These are phyloP conservation scores for Sisymbrium altissimum DNA, from an alignment of 345 rosid genomes.

Conservation along the genomic window DNA sequence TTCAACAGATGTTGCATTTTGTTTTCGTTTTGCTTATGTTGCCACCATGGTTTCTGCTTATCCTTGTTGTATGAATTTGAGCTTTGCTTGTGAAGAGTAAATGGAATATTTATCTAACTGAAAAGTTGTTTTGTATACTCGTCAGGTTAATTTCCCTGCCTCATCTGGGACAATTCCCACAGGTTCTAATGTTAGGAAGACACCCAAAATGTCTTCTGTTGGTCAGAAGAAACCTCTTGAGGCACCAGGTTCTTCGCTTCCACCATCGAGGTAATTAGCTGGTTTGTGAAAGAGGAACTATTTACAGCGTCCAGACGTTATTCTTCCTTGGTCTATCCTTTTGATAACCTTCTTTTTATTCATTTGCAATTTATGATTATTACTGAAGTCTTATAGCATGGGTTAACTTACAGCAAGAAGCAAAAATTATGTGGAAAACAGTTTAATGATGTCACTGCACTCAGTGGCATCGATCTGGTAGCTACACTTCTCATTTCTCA, in stretches of 20 bases:
- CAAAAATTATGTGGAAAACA: conserved; percentile 74
- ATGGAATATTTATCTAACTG: background rate
- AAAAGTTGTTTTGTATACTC: background rate
- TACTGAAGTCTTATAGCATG: conserved; percentile 1
- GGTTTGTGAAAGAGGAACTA: background rate
- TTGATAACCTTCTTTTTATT: background rate
- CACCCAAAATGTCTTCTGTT: conserved; percentile 50
- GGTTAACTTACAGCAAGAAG: conserved; percentile 61
- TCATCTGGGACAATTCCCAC: conserved; percentile 41
- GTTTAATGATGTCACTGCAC: conserved; percentile 89
- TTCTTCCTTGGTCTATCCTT: background rate
- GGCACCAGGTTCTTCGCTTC: conserved; percentile 59
- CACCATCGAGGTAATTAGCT: conserved; percentile 56
- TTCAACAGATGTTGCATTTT: background rate
- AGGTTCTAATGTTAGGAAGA: conserved; percentile 45
- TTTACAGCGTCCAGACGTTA: background rate
- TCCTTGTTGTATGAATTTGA: conserved; percentile 1
- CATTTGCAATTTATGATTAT: background rate
- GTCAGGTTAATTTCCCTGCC: conserved; percentile 48
- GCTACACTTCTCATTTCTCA: background rate
- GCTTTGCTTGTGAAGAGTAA: background rate
- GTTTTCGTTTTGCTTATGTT: background rate
- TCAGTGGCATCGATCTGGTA: conserved; percentile 75
- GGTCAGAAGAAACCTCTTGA: conserved; percentile 83
- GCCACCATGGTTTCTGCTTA: background rate